Evolutionary conservation across 495 filamentous ascomycete genomes (phyloP), one percentile per base, ranked within the genome.

Genomic region (Durotheca rogersii): DNA sequence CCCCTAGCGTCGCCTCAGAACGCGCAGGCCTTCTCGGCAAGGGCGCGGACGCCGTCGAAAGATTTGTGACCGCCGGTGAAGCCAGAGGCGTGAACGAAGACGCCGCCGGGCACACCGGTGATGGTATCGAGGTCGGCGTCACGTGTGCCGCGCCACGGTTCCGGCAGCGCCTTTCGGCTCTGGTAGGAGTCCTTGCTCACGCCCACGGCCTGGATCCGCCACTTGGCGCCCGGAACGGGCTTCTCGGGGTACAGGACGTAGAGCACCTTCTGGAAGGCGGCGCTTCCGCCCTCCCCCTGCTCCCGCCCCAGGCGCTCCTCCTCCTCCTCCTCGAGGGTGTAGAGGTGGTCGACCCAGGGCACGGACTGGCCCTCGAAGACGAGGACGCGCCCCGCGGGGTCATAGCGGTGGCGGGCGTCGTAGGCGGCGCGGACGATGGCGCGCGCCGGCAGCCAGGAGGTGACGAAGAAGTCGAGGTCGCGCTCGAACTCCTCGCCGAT

Each of bases 271-370:
- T 61, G 49, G n/a, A n/a, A n/a, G 3, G 27, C 43, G 0, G 25
- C 25, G 42, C 83, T 70, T 23, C 76, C 73, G n/a, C 67, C 66
- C 47, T 27, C 23, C 23, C 23, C 23, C 9, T 9, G 4, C 23
- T 27, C 23, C 23, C 9, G 4, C 0, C 69, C 67, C 7, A 67
- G 67, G 2, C 62, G 64, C 2, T 61, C 65, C 16, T 74, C 72
- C 12, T 68, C 66, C 48, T 83, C 73, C 47, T 78, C 77, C 72
- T 98, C 94, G 18, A 97, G 79, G 30, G 79, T 83, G 71, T 95
- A 96, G 11, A 98, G 77, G 60, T 98, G 93, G 61, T 96, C 92
- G 65, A 92, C 90, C 93, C 93, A 98, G 7, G 93, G 94, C 44
- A 89, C 80, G 30, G 85, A 79, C 43, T 81, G 81, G 7, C 83